Evolutionary conservation across 805 yeast genomes (phyloP), one percentile per base, ranked within the genome.

Genomic region (Metschnikowia dekortorum): DNA sequence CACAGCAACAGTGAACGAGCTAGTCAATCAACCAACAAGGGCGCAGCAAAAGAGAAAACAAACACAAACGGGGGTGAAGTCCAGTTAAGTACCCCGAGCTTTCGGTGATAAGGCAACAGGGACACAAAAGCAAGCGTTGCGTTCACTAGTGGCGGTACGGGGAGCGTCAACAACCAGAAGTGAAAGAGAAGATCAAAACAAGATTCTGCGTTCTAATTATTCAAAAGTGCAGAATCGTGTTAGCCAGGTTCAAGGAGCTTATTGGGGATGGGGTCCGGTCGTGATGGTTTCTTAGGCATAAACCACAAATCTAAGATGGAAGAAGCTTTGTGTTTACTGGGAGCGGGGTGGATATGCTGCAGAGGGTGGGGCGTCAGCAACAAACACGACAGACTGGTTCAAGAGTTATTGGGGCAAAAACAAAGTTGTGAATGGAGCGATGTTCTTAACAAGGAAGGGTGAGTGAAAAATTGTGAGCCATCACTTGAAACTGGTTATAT

Each of bases 241-340:
- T 73, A 73, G 69, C 78, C 77, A 50, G 77, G 77, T 59, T 73
- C 74, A 51, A 69, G 67, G 48, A 67, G 55, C 60, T 58, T 65
- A 59, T 55, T 64, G 39, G 56, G 53, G 47, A 59, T 58, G 49
- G 54, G 51, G 60, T 54, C 58, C 63, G 65, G 73, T 71, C 75
- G 78, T 58, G 74, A 59, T 52, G 69, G 70, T 61, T 73, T 71
- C 72, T 73, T 73, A 54, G 74, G 75, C 78, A 73, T 73, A 70
- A 64, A 72, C 61, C 60, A 46, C 58, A 47, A 44, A 49, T 13
- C 45, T 42, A 22, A 31, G 28, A 11, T 22, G 29, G 22, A 14
- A 14, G 18, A 16, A 42, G 45, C 38, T 14, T 22, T 42, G 45
- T 9, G 38, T 42, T 30, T 39, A 10, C 30, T 14, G 26, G 14